These are phyloP conservation scores for Xylaria arbuscula DNA, from an alignment of 2,329 filamentous ascomycete genomes.

Conservation along the genomic window DNA sequence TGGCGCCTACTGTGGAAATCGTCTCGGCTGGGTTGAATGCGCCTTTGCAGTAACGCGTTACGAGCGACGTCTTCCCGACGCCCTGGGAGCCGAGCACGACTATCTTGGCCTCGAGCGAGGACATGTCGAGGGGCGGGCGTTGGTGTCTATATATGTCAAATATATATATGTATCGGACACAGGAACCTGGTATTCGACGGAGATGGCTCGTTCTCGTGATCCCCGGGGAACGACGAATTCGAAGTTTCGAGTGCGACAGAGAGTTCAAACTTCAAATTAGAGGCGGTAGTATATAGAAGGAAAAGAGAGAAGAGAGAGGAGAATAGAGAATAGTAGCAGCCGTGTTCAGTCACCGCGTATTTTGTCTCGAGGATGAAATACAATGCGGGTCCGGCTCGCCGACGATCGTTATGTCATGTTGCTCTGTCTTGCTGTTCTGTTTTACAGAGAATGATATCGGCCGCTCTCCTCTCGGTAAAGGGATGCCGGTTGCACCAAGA, in stretches of 20 bases:
- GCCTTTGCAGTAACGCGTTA: conserved; percentile 80
- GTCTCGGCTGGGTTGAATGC: conserved; percentile 73
- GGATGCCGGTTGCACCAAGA: background rate
- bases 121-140: conserved; percentile 49
- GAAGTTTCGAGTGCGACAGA: background rate
- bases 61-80: conserved; percentile 82
- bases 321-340: background rate
- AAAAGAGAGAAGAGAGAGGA: background rate
- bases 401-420: conserved; percentile 29
- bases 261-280: background rate
- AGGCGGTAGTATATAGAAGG: background rate
- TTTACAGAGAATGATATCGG: background rate
- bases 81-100: conserved; percentile 83
- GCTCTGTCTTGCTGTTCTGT: background rate
- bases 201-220: conserved; percentile 5
- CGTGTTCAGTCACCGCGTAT: conserved; percentile 24
- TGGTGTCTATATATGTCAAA: background rate
- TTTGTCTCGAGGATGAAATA: conserved; percentile 26
- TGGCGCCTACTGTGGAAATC: conserved; percentile 80
- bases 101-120: conserved; percentile 82
- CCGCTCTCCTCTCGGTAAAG: background rate
- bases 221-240: background rate
- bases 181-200: background rate
- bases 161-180: background rate
- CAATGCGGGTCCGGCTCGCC: conserved; percentile 24